phyloP scores from a whole-genome alignment of 768 basidiomycete genomes.

The Hypholoma sublateritium region DNA sequence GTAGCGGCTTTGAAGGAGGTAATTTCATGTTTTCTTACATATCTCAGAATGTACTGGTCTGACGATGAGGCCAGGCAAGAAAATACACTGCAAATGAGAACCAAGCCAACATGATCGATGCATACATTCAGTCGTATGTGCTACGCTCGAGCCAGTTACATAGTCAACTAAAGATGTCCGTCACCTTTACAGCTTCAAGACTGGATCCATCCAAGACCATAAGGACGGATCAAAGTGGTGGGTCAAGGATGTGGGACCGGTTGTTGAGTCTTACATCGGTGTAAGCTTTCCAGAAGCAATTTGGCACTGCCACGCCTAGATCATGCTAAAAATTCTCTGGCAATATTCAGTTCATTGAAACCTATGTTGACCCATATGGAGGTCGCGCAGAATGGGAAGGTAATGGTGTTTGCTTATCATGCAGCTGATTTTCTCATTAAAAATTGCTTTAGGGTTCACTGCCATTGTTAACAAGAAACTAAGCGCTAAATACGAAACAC shows the following conservation, averaged over 20 bases:
- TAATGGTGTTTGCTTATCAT: slow-evolving; percentile 18
- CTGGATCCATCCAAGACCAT: slow-evolving; percentile 79
- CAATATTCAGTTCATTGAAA: slow-evolving; percentile 65
- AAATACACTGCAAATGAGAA: slow-evolving; percentile 73
- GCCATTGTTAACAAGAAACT: slow-evolving; percentile 86
- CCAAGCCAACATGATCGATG: slow-evolving; percentile 71
- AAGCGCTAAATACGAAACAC: slow-evolving; percentile 75
- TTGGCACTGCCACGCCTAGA: too few species aligned
- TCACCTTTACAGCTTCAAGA: slow-evolving; percentile 54
- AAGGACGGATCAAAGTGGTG: slow-evolving; percentile 75
- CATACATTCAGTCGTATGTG: slow-evolving; percentile 75
- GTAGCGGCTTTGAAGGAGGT: slow-evolving; percentile 63
- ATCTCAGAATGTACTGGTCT: too few species aligned
- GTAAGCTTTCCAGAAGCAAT: slow-evolving; percentile 23
- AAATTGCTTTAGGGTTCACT: slow-evolving; percentile 61
- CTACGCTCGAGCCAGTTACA: background rate
- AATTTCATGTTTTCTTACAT: background rate
- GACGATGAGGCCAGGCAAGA: slow-evolving; percentile 51
- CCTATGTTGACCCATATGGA: slow-evolving; percentile 87
- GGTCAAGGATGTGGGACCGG: slow-evolving; percentile 86
- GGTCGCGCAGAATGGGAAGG: slow-evolving; percentile 95
- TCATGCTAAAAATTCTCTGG: background rate
- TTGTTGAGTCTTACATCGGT: slow-evolving; percentile 87
- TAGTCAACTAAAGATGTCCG: background rate
- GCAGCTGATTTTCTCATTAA: slow-evolving; percentile 2